Percentiles rank a stretch among this genome's conserved stretches.
These are phyloP conservation scores for Huiozyma sinensis DNA, from an alignment of 805 yeast species.

Conservation along the genomic window DNA sequence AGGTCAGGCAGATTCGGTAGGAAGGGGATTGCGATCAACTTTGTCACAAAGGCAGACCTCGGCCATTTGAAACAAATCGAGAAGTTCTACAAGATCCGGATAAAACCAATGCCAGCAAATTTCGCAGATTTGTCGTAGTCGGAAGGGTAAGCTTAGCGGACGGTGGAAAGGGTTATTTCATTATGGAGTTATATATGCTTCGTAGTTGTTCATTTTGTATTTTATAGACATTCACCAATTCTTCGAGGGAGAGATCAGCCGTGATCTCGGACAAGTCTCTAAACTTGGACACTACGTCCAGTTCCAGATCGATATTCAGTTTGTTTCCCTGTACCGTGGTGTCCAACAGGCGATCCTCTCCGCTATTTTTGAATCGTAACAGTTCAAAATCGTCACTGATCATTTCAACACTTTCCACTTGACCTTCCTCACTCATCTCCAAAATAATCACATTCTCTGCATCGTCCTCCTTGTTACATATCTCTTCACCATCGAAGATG, in stretches of 20 bases:
- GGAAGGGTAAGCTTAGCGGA: not conserved
- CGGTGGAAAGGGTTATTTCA: not conserved
- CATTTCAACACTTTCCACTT: conserved; percentile 14
- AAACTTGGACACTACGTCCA: conserved; percentile 19
- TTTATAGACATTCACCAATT: conserved; percentile 16
- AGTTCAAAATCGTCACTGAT: conserved; percentile 22
- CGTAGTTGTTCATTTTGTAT: conserved; percentile 22
- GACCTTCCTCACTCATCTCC: conserved; percentile 12
- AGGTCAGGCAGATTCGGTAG: conserved; percentile 98
- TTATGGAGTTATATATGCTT: conserved; percentile 7
- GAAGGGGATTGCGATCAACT: conserved; percentile 95
- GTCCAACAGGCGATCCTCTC: not conserved
- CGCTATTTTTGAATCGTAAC: conserved; percentile 8
- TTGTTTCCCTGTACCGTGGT: not conserved
- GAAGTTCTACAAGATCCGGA: conserved; percentile 78
- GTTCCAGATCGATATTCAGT: conserved; percentile 14
- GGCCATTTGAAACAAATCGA: conserved; percentile 75
- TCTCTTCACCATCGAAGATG: conserved; percentile 14
- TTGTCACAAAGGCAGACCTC: conserved; percentile 73
- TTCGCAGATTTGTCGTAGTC: conserved; percentile 36
- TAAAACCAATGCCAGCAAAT: conserved; percentile 85
- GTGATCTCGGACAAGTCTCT: conserved; percentile 9
- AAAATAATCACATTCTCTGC: conserved; percentile 23
- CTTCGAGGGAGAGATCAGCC: conserved; percentile 12
- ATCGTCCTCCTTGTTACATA: conserved; percentile 10